These are phyloP conservation scores for Aspergillus sp. DNA, from an alignment of 2,329 filamentous ascomycete genomes.

Conservation along the genomic window DNA sequence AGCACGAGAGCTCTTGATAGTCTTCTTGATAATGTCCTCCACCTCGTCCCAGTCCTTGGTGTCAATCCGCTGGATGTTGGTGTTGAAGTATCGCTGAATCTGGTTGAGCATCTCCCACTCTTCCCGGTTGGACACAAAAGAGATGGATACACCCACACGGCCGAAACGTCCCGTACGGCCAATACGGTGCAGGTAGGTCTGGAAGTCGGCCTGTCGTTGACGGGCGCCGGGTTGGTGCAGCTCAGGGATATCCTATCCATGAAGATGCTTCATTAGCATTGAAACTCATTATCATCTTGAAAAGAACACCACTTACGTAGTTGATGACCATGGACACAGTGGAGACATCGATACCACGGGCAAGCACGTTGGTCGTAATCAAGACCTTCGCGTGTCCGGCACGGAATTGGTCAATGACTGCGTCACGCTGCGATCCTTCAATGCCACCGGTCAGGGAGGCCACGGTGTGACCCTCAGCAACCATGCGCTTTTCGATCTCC, in stretches of 20 bases:
- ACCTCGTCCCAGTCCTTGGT: slow-evolving; percentile 89
- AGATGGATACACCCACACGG: slow-evolving; percentile 92
- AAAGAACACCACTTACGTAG: slow-evolving; percentile 58
- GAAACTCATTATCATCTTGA: slow-evolving; percentile 1
- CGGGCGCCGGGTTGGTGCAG: slow-evolving; percentile 55
- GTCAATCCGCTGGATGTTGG: slow-evolving; percentile 77
- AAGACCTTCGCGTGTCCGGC: slow-evolving; percentile 87
- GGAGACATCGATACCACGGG: slow-evolving; percentile 90
- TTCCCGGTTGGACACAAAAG: slow-evolving; percentile 83
- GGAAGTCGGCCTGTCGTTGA: slow-evolving; percentile 75
- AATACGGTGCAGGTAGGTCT: slow-evolving; percentile 97
- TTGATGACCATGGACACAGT: slow-evolving; percentile 98
- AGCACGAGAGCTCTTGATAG: slow-evolving; percentile 65
- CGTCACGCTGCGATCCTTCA: slow-evolving; percentile 80
- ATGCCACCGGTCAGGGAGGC: slow-evolving; percentile 86
- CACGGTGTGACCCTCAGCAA: slow-evolving; percentile 85
- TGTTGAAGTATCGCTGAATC: slow-evolving; percentile 80
- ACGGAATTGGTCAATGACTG: slow-evolving; percentile 83
- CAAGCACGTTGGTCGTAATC: slow-evolving; percentile 95
- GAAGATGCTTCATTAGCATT: background rate
- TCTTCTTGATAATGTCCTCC: slow-evolving; percentile 76
- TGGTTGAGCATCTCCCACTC: slow-evolving; percentile 76
- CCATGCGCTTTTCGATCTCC: slow-evolving; percentile 84
- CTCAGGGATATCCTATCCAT: slow-evolving; percentile 66
- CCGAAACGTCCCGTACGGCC: slow-evolving; percentile 96